A percentile compares a stretch with the other conserved stretches of the same genome.
phyloP scores from a whole-genome alignment of 1,284 basidiomycete genomes.

The Sanghuangporus weigelae region DNA sequence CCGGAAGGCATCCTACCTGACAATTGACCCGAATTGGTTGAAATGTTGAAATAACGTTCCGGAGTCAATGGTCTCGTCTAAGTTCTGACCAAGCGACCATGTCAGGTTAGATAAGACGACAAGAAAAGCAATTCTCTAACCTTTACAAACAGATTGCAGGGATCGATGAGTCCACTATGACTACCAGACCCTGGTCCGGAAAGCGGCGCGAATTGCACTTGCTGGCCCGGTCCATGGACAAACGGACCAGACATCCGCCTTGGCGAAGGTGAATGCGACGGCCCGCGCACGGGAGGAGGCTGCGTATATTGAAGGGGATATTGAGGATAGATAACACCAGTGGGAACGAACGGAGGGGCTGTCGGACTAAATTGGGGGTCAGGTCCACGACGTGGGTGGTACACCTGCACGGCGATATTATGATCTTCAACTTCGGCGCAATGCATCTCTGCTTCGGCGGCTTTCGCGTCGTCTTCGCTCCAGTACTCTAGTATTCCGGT shows the following conservation, averaged over 20 bases:
- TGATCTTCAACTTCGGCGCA: conserved; percentile 74
- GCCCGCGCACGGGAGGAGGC: conserved; percentile 36
- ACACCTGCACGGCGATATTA: conserved; percentile 75
- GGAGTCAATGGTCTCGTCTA: conserved; percentile 81
- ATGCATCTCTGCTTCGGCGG: conserved; percentile 75
- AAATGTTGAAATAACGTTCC: conserved; percentile 80
- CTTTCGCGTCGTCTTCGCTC: conserved; percentile 79
- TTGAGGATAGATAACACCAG: conserved; percentile 33
- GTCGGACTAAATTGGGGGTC: conserved; percentile 62
- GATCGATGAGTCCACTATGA: conserved; percentile 84
- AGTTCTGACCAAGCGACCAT: conserved; percentile 46
- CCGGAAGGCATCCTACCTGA: conserved; percentile 45
- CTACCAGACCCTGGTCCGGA: conserved; percentile 70
- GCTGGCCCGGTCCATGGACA: conserved; percentile 84
- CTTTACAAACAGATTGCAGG: conserved; percentile 89
- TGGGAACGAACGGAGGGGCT: conserved; percentile 71
- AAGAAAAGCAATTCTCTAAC: conserved; percentile 30
- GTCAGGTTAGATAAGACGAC: not conserved
- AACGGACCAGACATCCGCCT: conserved; percentile 40
- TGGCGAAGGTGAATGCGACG: conserved; percentile 21
- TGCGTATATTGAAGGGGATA: conserved; percentile 29
- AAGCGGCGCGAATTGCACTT: conserved; percentile 76
- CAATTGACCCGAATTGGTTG: conserved; percentile 77
- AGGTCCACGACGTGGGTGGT: conserved; percentile 43
- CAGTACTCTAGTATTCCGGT: conserved; percentile 77